Evolutionary conservation across 805 yeast species (phyloP).

Genomic region (Peterozyma xylosa): DNA sequence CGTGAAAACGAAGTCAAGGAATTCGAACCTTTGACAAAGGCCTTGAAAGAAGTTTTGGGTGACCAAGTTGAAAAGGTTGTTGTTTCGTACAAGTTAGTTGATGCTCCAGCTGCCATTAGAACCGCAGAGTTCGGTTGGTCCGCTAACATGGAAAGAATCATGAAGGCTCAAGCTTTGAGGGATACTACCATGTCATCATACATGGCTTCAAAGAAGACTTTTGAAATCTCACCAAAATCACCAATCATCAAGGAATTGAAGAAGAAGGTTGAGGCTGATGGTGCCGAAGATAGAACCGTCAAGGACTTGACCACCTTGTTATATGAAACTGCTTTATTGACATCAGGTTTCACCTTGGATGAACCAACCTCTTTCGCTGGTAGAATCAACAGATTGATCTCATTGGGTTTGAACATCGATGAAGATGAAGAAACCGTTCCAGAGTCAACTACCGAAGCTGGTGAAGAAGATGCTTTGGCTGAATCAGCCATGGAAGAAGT

Average conservation of each 20-base stretch:
- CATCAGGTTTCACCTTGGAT: slow-evolving; percentile 98
- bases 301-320: slow-evolving; percentile 94
- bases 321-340: slow-evolving; percentile 95
- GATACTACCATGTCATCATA: slow-evolving; percentile 98
- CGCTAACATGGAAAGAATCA: slow-evolving; percentile 99
- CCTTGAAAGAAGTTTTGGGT: slow-evolving; percentile 94
- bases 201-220: slow-evolving; percentile 99
- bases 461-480: slow-evolving; percentile 61
- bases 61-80: slow-evolving; percentile 99
- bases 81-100: slow-evolving; percentile 94
- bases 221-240: slow-evolving; percentile 96
- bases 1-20: slow-evolving; percentile 92
- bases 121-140: slow-evolving; percentile 99
- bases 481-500: slow-evolving; percentile 99
- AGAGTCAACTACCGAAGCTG: slow-evolving; percentile 32
- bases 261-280: slow-evolving; percentile 93
- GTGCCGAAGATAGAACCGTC: slow-evolving; percentile 97
- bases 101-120: slow-evolving; percentile 99
- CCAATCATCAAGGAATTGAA: slow-evolving; percentile 92
- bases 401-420: slow-evolving; percentile 97
- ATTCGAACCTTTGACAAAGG: slow-evolving; percentile 89
- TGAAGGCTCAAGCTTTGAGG: slow-evolving; percentile 99
- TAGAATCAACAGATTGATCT: slow-evolving; percentile 96
- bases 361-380: slow-evolving; percentile 97
- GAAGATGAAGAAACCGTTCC: slow-evolving; percentile 60